Percentiles rank a stretch among this genome's conserved stretches.
These are phyloP conservation scores for Aureococcus anophagefferens DNA, from an alignment of 108 stramenopile genomes.

Conservation along the genomic window DNA sequence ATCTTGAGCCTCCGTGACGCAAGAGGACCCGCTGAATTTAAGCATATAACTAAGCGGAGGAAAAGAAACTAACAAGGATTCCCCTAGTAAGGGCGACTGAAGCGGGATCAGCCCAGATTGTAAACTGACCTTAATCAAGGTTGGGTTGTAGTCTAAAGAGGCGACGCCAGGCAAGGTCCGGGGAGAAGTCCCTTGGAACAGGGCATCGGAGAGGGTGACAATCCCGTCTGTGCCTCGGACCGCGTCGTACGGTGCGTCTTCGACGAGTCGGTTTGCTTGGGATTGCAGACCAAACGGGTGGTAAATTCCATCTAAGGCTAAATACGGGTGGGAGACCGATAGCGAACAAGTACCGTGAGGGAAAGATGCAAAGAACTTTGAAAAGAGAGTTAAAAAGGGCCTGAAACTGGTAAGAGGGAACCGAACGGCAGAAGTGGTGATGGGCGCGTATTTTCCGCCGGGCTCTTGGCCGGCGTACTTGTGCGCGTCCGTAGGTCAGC, in stretches of 20 bases:
- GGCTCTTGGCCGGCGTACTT: slow-evolving; percentile 13
- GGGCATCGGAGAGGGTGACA: slow-evolving; percentile 38
- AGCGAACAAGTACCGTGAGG: slow-evolving; percentile 45
- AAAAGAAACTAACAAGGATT: slow-evolving; percentile 50
- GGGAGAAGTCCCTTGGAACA: slow-evolving; percentile 34
- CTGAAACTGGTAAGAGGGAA: slow-evolving; percentile 57
- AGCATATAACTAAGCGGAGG: slow-evolving; percentile 54
- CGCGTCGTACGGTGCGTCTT: slow-evolving; percentile 19
- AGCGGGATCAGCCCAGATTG: slow-evolving; percentile 43
- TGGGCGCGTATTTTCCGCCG: neutral
- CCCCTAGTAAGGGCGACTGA: slow-evolving; percentile 47
- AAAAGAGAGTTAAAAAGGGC: slow-evolving; percentile 56
- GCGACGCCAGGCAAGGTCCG: slow-evolving; percentile 3
- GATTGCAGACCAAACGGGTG: slow-evolving; percentile 49
- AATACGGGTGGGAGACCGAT: slow-evolving; percentile 42
- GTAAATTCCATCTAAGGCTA: slow-evolving; percentile 54
- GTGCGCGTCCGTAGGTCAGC: slow-evolving; percentile 22
- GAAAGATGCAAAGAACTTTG: slow-evolving; percentile 49
- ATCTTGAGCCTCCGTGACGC: slow-evolving; percentile 5
- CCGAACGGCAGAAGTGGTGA: slow-evolving; percentile 35
- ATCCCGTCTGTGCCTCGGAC: slow-evolving; percentile 27
- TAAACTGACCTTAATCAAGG: slow-evolving; percentile 9
- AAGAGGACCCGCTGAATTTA: slow-evolving; percentile 50
- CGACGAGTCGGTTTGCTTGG: slow-evolving; percentile 54
- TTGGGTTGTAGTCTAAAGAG: slow-evolving; percentile 46